Conservation (phyloP, 768 basidiomycete species). For the Hortiboletus campestris region DNA sequence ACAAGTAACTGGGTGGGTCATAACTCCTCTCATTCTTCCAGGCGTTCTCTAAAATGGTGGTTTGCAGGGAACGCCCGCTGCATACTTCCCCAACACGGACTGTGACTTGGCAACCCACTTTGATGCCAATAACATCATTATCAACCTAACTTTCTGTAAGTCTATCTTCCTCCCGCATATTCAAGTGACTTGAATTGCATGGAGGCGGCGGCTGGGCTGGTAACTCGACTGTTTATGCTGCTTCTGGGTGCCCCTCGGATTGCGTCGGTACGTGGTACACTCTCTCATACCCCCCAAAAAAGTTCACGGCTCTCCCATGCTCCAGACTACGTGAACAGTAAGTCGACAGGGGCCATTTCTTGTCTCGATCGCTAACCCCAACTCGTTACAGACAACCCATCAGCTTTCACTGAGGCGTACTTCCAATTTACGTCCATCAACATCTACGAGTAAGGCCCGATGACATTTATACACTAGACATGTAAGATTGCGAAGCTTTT, state of each 20-base stretch:
- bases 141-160: constrained; percentile 35
- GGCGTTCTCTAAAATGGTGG: background rate
- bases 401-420: constrained; percentile 41
- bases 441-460: constrained; percentile 31
- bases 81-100: constrained; percentile 38
- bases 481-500: background rate
- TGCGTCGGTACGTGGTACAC: constrained; percentile 24
- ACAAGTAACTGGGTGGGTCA: constrained; percentile 25
- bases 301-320: background rate
- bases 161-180: background rate
- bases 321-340: constrained; percentile 29
- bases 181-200: background rate
- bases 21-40: background rate
- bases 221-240: constrained; percentile 21
- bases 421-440: constrained; percentile 40
- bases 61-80: constrained; percentile 33
- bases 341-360: background rate
- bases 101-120: constrained; percentile 40
- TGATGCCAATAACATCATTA: constrained; percentile 33
- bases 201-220: constrained; percentile 34
- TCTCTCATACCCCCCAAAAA: background rate
- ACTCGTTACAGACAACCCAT: constrained; percentile 31
- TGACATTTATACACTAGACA: background rate
- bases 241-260: constrained; percentile 32
- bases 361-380: background rate